Conservation (phyloP, 106 monocot genomes). For the Allium fistulosum region DNA sequence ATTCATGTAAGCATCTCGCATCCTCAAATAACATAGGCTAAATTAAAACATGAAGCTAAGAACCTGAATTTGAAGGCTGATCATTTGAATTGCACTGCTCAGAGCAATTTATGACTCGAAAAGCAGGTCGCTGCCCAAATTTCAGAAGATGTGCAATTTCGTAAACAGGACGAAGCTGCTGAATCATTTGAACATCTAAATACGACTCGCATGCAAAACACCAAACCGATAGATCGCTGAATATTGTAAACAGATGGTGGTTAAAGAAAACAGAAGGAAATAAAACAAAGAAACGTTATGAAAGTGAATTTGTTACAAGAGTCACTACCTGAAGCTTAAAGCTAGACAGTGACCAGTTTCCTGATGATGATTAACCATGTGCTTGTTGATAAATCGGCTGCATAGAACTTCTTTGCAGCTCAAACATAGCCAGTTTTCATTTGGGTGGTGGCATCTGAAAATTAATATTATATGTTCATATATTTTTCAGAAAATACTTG, state of each 20-base stretch:
- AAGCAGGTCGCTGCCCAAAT: slow-evolving; percentile 66
- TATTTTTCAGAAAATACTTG: no score
- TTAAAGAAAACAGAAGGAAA: neutral
- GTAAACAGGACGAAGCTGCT: slow-evolving; percentile 64
- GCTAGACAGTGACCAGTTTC: slow-evolving; percentile 1
- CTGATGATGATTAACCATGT: slow-evolving; percentile 65
- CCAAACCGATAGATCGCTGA: neutral
- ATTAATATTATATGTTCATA: neutral
- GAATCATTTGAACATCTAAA: slow-evolving; percentile 72
- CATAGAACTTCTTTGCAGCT: slow-evolving; percentile 88
- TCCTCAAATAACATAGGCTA: no score
- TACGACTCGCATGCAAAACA: slow-evolving; percentile 23
- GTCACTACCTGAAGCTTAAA: neutral
- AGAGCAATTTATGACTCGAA: slow-evolving; percentile 7
- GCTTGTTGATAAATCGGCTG: slow-evolving; percentile 92
- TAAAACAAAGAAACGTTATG: neutral
- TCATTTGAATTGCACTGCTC: neutral
- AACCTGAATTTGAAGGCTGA: neutral
- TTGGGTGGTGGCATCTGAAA: slow-evolving; percentile 59
- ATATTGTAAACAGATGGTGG: neutral
- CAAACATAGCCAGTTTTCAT: slow-evolving; percentile 82
- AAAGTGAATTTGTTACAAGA: neutral
- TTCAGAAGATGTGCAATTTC: slow-evolving; percentile 79
- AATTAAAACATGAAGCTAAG: neutral
- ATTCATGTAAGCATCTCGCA: no score